Base-by-base conservation (phyloP, 352 stramenopile species). In the Globisporangium canariense region DNA sequence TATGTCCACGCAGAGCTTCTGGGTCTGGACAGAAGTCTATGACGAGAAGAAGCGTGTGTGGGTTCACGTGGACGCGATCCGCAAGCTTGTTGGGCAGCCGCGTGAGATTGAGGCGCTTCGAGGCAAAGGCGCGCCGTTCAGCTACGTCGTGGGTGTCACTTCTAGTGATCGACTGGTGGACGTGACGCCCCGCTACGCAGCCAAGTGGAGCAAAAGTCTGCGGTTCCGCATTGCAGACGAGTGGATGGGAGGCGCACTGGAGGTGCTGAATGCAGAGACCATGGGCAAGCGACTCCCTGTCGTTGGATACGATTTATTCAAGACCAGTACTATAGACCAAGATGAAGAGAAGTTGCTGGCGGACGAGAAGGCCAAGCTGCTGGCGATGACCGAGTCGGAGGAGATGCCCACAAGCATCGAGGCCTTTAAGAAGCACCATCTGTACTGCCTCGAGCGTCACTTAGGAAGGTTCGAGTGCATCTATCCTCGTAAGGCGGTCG, bases 371-470 rank as follows among this genome's bases (percentile, higher is more conserved):
- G 41, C 71, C n/a, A 79, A 75, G 41, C 58, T 94, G 34, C 58
- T 57, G 8, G 52, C 53, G 10, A 46, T 73, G 61, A 70, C 43
- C 9, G 58, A 72, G 55, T 58, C 56, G 11, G 85, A 95, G 66
- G 77, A 73, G 4, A 90, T 96, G 81, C 88, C 87, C 0, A 83
- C 76, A 18, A 93, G 79, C 45, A n/a, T 91, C 11, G 81, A 91
- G 57, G 81, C 67, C 9, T 96, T 96, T 61, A 77, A 71, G 38
- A 91, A 90, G 30, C 89, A 96, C 58, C 78, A 88, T 36, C 22
- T 90, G 54, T 95, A 92, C 64, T 88, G 83, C 57, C 73, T 96
- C 6, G 82, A 94, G 65, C 77, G 79, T 13, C 84, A 94, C 59
- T 70, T 96, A 8, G 71, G 69, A 4, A 73, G 70, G 5, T 74